Evolutionary conservation across 148 eudicot species (phyloP).

Genomic region (Limonium bicolor): DNA sequence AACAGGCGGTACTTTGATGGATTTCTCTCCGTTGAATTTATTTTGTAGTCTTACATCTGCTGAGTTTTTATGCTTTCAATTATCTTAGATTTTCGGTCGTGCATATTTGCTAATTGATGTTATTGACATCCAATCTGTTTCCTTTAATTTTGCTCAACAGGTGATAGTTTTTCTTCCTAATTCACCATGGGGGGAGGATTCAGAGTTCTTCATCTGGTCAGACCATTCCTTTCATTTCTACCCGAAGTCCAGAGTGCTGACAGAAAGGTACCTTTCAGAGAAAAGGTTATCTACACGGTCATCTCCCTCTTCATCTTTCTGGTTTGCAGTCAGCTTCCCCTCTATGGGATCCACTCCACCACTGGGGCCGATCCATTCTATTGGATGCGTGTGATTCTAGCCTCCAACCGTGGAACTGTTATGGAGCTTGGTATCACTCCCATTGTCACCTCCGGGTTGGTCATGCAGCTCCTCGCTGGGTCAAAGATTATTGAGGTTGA

Average conservation of each 20-base stretch:
- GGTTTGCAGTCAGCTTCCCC: constrained; percentile 82
- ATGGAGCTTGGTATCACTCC: constrained; percentile 99
- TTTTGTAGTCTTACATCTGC: no score
- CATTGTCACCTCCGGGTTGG: constrained; percentile 80
- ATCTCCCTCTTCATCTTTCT: constrained; percentile 65
- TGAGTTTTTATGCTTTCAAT: no score
- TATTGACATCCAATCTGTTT: no score
- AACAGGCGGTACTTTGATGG: no score
- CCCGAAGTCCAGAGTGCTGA: constrained; percentile 78
- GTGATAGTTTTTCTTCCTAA: constrained; percentile 9
- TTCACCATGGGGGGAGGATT: constrained; percentile 69
- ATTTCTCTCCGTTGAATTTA: no score
- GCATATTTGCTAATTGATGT: no score
- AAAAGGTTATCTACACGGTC: constrained; percentile 83
- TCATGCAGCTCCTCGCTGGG: constrained; percentile 88
- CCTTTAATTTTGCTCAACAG: constrained; percentile 7
- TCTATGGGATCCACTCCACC: constrained; percentile 83
- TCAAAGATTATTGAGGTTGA: constrained; percentile 88
- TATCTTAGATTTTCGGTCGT: no score
- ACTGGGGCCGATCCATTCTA: constrained; percentile 83
- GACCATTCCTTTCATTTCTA: constrained; percentile 64
- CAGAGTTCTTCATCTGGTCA: constrained; percentile 66
- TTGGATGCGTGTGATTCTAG: constrained; percentile 95
- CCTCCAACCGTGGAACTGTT: constrained; percentile 82
- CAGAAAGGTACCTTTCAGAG: constrained; percentile 70